Evolutionary conservation across 768 basidiomycete species (phyloP).

Genomic region (Gloeopeniophorella convolvens): DNA sequence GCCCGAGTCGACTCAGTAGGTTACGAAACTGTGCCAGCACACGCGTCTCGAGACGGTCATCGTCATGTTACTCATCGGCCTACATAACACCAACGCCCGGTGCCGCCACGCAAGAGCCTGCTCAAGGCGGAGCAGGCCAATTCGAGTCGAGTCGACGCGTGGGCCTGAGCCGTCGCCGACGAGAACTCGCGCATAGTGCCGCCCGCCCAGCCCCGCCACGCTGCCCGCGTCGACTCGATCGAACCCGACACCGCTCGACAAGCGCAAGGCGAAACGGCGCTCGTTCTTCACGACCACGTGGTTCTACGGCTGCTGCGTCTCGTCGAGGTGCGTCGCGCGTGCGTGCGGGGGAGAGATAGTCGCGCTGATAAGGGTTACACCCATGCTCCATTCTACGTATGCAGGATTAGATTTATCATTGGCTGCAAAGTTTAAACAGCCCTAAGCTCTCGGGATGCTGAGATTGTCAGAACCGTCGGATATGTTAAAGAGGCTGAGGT

Average conservation of each 20-base stretch:
- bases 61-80: no score
- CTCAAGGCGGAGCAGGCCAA: slow-evolving; percentile 80
- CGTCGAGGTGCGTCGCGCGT: slow-evolving; percentile 72
- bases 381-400: no score
- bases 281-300: slow-evolving; percentile 86
- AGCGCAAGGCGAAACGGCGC: slow-evolving; percentile 36
- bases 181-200: slow-evolving; percentile 55
- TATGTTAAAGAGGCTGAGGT: no score
- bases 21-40: no score
- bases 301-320: slow-evolving; percentile 81
- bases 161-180: slow-evolving; percentile 49
- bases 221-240: background rate
- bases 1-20: no score
- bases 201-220: slow-evolving; percentile 7
- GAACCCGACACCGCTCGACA: slow-evolving; percentile 16
- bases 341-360: no score
- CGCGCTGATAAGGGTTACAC: slow-evolving; percentile 28
- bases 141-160: slow-evolving; percentile 59
- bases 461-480: no score
- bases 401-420: no score
- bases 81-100: no score
- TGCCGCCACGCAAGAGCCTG: slow-evolving; percentile 72
- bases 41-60: no score
- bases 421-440: no score
- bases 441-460: no score